phyloP scores from a whole-genome alignment of 2,329 filamentous ascomycete genomes.

The Epichloe amarillans region DNA sequence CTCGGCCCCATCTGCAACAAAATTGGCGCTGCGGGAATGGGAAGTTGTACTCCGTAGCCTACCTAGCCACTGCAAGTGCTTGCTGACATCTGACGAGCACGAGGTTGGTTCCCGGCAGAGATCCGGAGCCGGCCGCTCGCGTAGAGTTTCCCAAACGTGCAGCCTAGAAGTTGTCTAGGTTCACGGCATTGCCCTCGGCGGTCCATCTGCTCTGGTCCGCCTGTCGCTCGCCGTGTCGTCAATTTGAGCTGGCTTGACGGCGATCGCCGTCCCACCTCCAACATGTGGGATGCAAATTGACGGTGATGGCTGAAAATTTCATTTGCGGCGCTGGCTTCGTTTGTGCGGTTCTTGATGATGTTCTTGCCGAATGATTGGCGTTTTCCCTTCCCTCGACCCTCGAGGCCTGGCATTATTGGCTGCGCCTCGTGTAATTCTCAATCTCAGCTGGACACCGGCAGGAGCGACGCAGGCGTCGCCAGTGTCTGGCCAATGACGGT shows the following conservation, averaged over 20 bases:
- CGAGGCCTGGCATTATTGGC: background rate
- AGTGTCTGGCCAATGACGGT: slow-evolving; percentile 3
- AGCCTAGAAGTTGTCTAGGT: no score
- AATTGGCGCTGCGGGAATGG: background rate
- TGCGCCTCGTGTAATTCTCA: background rate
- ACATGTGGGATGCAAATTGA: background rate
- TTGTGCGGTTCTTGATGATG: background rate
- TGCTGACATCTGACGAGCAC: slow-evolving; percentile 5
- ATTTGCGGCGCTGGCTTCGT: no score
- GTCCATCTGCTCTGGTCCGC: no score
- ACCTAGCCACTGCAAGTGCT: background rate
- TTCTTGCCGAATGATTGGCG: background rate
- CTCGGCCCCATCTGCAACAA: background rate
- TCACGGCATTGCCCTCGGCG: no score
- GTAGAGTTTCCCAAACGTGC: background rate
- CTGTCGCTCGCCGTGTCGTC: background rate
- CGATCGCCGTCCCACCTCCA: background rate
- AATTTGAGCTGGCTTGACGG: background rate
- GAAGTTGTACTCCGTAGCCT: background rate
- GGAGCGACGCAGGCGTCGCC: background rate
- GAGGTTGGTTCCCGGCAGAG: slow-evolving; percentile 3
- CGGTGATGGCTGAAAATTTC: no score
- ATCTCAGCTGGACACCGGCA: background rate
- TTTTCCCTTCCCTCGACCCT: background rate
- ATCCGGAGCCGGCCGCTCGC: slow-evolving; percentile 3